These are phyloP conservation scores for Populus tremula DNA, from an alignment of 345 rosid species.

Conservation along the genomic window DNA sequence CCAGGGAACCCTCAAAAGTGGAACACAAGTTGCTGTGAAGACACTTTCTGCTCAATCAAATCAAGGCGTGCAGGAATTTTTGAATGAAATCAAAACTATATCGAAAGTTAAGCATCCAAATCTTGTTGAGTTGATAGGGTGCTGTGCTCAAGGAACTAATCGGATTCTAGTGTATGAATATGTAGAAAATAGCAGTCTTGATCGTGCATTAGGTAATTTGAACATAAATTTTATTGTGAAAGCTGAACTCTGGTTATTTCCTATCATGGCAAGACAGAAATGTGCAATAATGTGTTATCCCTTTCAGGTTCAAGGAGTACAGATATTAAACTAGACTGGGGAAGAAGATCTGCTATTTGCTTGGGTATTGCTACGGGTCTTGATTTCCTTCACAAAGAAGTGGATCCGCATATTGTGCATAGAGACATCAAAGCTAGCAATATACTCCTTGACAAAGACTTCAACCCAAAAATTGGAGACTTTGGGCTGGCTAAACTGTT, in stretches of 20 bases:
- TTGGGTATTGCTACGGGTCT: constrained; percentile 80
- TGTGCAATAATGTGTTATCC: neutral
- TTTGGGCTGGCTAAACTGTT: constrained; percentile 97
- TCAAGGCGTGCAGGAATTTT: constrained; percentile 77
- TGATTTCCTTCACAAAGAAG: constrained; percentile 83
- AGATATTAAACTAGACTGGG: constrained; percentile 61
- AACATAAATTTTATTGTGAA: constrained; percentile 1
- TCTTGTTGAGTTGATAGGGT: constrained; percentile 85
- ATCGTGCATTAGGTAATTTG: constrained; percentile 53
- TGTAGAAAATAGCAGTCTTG: constrained; percentile 78
- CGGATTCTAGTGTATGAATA: constrained; percentile 84
- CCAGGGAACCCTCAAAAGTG: constrained; percentile 63
- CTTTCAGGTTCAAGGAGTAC: constrained; percentile 46
- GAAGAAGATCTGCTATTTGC: constrained; percentile 72
- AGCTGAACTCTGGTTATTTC: neutral
- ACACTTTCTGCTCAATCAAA: constrained; percentile 65
- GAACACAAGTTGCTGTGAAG: constrained; percentile 70
- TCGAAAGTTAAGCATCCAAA: constrained; percentile 73
- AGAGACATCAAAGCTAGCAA: constrained; percentile 96
- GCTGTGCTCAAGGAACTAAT: constrained; percentile 60
- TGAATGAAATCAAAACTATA: constrained; percentile 68
- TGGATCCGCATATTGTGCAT: constrained; percentile 78
- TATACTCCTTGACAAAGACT: constrained; percentile 74
- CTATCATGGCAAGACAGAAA: neutral
- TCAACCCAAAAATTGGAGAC: constrained; percentile 89